Conservation (phyloP, 805 yeast species). For the Cyberlindnera galapagoensis region DNA sequence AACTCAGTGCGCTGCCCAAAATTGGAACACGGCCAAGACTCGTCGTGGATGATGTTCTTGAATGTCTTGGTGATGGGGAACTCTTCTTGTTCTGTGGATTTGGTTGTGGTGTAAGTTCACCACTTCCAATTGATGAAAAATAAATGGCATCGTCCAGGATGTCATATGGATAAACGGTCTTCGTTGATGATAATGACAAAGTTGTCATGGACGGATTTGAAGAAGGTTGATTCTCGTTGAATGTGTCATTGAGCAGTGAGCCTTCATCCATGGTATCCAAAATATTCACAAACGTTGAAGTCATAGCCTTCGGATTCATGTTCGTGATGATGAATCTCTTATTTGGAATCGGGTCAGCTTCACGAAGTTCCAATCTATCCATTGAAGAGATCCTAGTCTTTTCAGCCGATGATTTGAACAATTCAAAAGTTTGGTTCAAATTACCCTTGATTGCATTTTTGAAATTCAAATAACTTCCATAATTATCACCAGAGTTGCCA, state of each 20-base stretch:
- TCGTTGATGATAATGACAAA: slow-evolving; percentile 10
- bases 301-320: slow-evolving; percentile 4
- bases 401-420: slow-evolving; percentile 3
- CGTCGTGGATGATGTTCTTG: slow-evolving; percentile 16
- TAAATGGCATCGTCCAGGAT: slow-evolving; percentile 62
- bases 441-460: slow-evolving; percentile 8
- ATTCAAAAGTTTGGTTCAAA: slow-evolving; percentile 5
- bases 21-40: slow-evolving; percentile 19
- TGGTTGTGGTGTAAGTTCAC: neutral
- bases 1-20: slow-evolving; percentile 19
- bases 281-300: slow-evolving; percentile 14
- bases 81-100: no score
- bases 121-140: slow-evolving; percentile 16
- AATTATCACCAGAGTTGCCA: slow-evolving; percentile 10
- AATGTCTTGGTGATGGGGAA: slow-evolving; percentile 3
- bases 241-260: neutral
- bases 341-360: slow-evolving; percentile 38
- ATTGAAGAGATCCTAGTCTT: slow-evolving; percentile 1
- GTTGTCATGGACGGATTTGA: slow-evolving; percentile 12
- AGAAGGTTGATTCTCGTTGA: slow-evolving; percentile 1
- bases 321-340: slow-evolving; percentile 38
- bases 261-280: slow-evolving; percentile 3
- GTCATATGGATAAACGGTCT: slow-evolving; percentile 53
- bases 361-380: slow-evolving; percentile 10
- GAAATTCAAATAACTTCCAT: slow-evolving; percentile 11